phyloP scores from a whole-genome alignment of 2,329 filamentous ascomycete genomes.

The Nothophoma quercina region DNA sequence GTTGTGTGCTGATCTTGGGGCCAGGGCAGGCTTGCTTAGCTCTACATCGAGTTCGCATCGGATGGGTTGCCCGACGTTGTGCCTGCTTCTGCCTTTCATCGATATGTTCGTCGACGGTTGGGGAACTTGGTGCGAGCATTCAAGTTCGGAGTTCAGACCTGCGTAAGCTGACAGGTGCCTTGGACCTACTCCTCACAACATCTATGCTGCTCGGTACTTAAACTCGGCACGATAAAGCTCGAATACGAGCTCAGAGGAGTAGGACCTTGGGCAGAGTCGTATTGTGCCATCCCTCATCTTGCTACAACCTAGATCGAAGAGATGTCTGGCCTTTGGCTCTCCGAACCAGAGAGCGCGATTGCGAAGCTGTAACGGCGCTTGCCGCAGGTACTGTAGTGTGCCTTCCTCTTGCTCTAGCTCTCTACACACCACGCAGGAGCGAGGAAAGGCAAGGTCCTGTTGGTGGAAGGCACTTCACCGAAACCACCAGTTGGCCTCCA shows the following conservation, averaged over 20 bases:
- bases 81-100: not conserved
- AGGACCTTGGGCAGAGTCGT: not conserved
- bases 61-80: too few relatives aligned
- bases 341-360: too few relatives aligned
- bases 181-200: not conserved
- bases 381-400: too few relatives aligned
- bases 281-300: not conserved
- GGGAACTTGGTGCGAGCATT: constrained; percentile 1
- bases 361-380: too few relatives aligned
- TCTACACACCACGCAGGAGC: too few relatives aligned
- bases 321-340: too few relatives aligned
- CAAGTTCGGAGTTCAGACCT: too few relatives aligned
- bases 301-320: too few relatives aligned
- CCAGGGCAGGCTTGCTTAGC: not conserved
- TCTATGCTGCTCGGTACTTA: not conserved
- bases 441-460: not conserved
- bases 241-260: not conserved
- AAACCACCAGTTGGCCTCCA: constrained; percentile 81
- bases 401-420: too few relatives aligned
- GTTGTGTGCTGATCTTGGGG: not conserved
- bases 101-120: not conserved
- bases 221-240: not conserved
- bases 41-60: not conserved
- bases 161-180: too few relatives aligned
- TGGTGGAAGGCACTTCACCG: constrained; percentile 56